Percentiles rank a stretch among this genome's conserved stretches.
Evolutionary conservation across 2,329 filamentous ascomycete genomes (phyloP).

Genomic region (Xylaria sp.): DNA sequence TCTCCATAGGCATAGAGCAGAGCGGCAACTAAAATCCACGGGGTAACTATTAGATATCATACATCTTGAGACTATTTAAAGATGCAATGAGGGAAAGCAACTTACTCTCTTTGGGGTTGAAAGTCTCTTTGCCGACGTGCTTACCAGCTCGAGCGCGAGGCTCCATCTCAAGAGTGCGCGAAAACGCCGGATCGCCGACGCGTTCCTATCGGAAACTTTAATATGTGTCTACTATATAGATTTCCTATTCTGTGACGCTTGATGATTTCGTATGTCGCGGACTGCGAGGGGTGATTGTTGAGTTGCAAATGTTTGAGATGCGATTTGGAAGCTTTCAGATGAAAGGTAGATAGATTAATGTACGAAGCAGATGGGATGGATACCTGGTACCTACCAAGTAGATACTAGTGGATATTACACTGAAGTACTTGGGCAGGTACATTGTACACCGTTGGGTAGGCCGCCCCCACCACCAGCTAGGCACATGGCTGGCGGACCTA

Average conservation of each 20-base stretch:
- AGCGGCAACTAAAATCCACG: constrained; percentile 66
- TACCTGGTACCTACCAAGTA: not conserved
- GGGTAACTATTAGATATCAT: constrained; percentile 30
- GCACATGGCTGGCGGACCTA: not conserved
- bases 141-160: constrained; percentile 80
- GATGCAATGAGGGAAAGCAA: constrained; percentile 29
- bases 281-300: not conserved
- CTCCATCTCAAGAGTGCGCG: constrained; percentile 63
- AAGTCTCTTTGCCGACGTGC: constrained; percentile 86
- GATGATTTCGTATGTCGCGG: not conserved
- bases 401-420: not conserved
- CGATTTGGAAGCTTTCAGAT: not conserved
- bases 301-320: not conserved
- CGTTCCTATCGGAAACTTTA: not conserved
- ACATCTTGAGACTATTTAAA: not conserved
- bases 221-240: not conserved
- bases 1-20: constrained; percentile 86
- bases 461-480: not conserved
- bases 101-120: constrained; percentile 76
- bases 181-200: constrained; percentile 1
- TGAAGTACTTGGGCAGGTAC: not conserved
- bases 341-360: not conserved
- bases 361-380: no score
- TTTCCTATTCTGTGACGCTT: not conserved
- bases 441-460: not conserved